These are phyloP conservation scores for Pythium dissimile DNA, from an alignment of 352 stramenopile genomes.

Conservation along the genomic window DNA sequence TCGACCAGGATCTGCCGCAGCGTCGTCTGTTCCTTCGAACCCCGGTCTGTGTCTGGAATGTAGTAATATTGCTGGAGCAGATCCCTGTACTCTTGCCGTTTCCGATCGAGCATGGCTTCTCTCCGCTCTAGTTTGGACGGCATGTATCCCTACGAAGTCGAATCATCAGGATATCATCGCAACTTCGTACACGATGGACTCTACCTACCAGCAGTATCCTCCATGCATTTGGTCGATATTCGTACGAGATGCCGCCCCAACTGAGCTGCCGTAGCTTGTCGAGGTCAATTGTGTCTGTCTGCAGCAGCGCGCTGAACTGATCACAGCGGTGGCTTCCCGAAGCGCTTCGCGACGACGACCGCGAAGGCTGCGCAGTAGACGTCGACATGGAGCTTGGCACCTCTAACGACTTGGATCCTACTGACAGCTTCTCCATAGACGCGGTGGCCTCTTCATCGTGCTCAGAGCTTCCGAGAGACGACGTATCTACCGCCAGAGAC, in stretches of 20 bases:
- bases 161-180: background rate
- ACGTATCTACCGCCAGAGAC: constrained; percentile 2
- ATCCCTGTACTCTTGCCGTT: constrained; percentile 96
- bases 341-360: constrained; percentile 50
- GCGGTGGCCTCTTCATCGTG: constrained; percentile 16
- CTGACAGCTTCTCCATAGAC: constrained; percentile 18
- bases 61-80: constrained; percentile 96
- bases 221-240: constrained; percentile 91
- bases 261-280: constrained; percentile 87
- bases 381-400: background rate
- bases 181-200: background rate
- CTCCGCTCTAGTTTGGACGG: constrained; percentile 93
- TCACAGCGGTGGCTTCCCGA: constrained; percentile 65
- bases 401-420: constrained; percentile 20
- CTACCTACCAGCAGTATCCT: constrained; percentile 91
- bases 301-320: constrained; percentile 67
- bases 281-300: constrained; percentile 84
- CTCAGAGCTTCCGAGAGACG: constrained; percentile 19
- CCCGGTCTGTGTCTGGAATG: constrained; percentile 93
- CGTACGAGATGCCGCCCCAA: constrained; percentile 89
- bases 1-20: constrained; percentile 98
- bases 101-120: constrained; percentile 89
- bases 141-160: constrained; percentile 84
- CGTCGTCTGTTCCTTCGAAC: constrained; percentile 94
- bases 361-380: background rate